Conservation (phyloP, 805 yeast genomes). For the Kodamaea jinghongensis region DNA sequence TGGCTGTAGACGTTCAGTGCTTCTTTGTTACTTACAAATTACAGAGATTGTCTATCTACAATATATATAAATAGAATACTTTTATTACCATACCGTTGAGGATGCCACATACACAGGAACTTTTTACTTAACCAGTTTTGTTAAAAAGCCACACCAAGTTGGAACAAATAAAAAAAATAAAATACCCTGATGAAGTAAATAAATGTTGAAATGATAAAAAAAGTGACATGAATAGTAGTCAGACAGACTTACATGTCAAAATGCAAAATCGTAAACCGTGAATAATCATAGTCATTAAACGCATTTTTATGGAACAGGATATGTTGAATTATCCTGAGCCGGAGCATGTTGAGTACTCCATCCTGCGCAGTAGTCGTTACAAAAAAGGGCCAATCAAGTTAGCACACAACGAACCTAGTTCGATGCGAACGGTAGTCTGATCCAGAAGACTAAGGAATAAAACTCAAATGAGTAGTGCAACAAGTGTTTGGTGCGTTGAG, state of each 20-base stretch:
- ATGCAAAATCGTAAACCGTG: conserved; percentile 10
- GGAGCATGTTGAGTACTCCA: conserved; percentile 37
- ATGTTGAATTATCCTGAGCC: conserved; percentile 26
- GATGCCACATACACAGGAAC: conserved; percentile 43
- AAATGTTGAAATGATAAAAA: conserved; percentile 20
- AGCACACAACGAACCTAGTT: too few species aligned
- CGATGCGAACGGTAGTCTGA: too few species aligned
- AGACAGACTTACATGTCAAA: conserved; percentile 7
- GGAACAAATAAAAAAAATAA: conserved; percentile 9
- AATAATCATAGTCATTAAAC: conserved; percentile 12
- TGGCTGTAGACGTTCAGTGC: too few species aligned
- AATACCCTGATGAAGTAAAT: conserved; percentile 1
- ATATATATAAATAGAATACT: too few species aligned
- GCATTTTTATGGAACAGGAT: conserved; percentile 13
- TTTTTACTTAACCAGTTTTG: conserved; percentile 7
- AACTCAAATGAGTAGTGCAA: too few species aligned
- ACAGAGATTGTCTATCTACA: too few species aligned
- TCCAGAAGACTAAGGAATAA: too few species aligned
- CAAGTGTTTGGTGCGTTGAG: too few species aligned
- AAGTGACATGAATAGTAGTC: conserved; percentile 5
- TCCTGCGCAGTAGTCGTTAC: conserved; percentile 18
- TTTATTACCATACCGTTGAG: conserved; percentile 46
- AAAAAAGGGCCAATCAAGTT: background rate
- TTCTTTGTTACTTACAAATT: too few species aligned
- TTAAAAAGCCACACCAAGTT: conserved; percentile 3